Conservation (phyloP, 2,329 filamentous ascomycete species). For the Talaromyces marneffei region DNA sequence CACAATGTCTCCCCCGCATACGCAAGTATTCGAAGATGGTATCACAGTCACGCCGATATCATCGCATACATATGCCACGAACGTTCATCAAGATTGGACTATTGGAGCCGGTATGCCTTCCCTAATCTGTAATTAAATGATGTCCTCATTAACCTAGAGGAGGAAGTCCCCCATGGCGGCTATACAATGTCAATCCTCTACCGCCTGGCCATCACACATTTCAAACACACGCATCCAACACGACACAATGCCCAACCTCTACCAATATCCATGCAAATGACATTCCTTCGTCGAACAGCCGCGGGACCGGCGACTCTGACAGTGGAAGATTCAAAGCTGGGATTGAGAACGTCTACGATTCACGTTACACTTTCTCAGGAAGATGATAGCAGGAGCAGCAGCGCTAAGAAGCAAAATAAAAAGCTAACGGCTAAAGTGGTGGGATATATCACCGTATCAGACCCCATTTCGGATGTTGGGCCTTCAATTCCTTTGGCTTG, state of each 20-base stretch:
- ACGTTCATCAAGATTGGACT: conserved; percentile 56
- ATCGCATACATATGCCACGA: conserved; percentile 54
- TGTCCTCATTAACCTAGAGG: background rate
- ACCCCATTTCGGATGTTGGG: conserved; percentile 55
- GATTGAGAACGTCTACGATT: conserved; percentile 57
- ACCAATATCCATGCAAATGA: conserved; percentile 58
- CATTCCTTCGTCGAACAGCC: conserved; percentile 60
- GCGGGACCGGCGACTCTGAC: conserved; percentile 52
- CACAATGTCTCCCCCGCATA: conserved; percentile 17
- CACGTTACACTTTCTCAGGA: conserved; percentile 52
- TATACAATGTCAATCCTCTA: conserved; percentile 61
- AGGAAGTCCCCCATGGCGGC: conserved; percentile 65
- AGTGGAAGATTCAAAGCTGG: conserved; percentile 60
- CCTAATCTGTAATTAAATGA: background rate
- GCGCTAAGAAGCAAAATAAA: conserved; percentile 12
- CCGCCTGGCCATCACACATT: conserved; percentile 54
- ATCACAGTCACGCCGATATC: conserved; percentile 32
- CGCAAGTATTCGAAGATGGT: conserved; percentile 33
- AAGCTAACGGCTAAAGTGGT: conserved; percentile 54
- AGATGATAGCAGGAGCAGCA: conserved; percentile 25
- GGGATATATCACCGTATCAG: conserved; percentile 60
- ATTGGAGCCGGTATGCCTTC: conserved; percentile 54
- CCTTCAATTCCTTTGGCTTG: conserved; percentile 53
- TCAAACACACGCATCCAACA: conserved; percentile 52
- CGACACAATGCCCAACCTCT: conserved; percentile 47